These are phyloP conservation scores for Fusarium azukiicola DNA, from an alignment of 2,329 filamentous ascomycete species.

Conservation along the genomic window DNA sequence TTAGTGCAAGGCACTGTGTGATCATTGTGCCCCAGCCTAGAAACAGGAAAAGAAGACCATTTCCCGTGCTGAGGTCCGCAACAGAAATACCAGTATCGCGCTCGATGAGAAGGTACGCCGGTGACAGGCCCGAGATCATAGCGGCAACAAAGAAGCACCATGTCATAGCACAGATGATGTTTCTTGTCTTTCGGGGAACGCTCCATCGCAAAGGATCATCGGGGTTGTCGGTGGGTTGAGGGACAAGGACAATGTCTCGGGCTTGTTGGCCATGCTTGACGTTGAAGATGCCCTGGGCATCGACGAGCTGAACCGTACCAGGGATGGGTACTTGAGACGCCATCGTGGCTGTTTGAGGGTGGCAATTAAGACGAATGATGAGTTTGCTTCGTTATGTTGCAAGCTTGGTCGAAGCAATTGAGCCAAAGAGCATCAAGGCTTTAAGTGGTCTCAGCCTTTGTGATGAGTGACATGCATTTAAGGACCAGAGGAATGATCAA, in stretches of 20 bases:
- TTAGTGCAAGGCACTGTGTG: constrained; percentile 46
- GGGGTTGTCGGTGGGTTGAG: constrained; percentile 50
- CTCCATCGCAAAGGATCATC: constrained; percentile 52
- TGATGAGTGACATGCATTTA: neutral
- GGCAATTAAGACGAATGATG: neutral
- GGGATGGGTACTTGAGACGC: constrained; percentile 39
- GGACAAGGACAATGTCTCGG: constrained; percentile 50
- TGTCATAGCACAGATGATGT: constrained; percentile 49
- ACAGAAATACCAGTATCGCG: constrained; percentile 52
- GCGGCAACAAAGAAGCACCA: constrained; percentile 54
- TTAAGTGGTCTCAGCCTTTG: neutral
- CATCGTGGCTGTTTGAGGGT: neutral
- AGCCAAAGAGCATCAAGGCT: constrained; percentile 4
- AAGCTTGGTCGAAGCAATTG: neutral
- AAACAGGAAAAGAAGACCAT: constrained; percentile 49
- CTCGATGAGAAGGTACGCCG: constrained; percentile 51
- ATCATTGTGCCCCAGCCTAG: constrained; percentile 51
- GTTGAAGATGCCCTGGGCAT: constrained; percentile 41
- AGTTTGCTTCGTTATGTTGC: neutral
- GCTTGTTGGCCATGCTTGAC: constrained; percentile 44
- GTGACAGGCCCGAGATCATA: constrained; percentile 51
- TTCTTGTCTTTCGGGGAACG: constrained; percentile 44
- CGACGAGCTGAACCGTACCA: constrained; percentile 49
- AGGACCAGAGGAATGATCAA: constrained; percentile 4
- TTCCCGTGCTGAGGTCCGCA: constrained; percentile 51